These are phyloP conservation scores for Huntiella omanensis DNA, from an alignment of 2,329 filamentous ascomycete species.

Conservation along the genomic window DNA sequence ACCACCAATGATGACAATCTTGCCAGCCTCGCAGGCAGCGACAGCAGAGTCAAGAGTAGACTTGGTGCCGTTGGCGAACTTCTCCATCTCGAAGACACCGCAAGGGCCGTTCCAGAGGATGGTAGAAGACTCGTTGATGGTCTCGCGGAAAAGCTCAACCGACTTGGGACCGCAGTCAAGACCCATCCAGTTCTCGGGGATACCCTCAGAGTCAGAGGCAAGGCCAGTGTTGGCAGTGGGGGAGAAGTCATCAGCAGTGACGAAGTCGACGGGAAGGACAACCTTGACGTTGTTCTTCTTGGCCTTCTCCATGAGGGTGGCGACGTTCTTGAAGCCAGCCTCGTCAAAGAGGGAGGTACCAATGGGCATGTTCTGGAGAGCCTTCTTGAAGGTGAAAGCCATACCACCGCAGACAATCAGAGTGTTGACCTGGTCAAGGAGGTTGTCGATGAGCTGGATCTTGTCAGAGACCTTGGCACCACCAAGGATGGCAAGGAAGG, in stretches of 20 bases:
- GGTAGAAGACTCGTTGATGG: conserved; percentile 77
- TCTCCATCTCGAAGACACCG: conserved; percentile 93
- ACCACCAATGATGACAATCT: conserved; percentile 96
- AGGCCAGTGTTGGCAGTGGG: conserved; percentile 63
- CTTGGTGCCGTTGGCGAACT: conserved; percentile 86
- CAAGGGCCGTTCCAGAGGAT: conserved; percentile 98
- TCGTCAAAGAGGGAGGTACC: conserved; percentile 87
- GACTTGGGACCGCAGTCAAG: conserved; percentile 86
- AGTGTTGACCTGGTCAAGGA: conserved; percentile 93
- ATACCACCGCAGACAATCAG: conserved; percentile 93
- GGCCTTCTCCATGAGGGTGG: conserved; percentile 77
- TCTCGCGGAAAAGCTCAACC: conserved; percentile 69
- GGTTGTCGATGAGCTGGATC: conserved; percentile 98
- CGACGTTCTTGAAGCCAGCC: conserved; percentile 80
- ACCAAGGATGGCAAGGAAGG: conserved; percentile 96
- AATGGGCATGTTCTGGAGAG: conserved; percentile 76
- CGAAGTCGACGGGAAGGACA: conserved; percentile 83
- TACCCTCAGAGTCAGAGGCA: conserved; percentile 66
- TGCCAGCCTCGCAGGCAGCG: conserved; percentile 57
- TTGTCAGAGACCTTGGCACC: conserved; percentile 98
- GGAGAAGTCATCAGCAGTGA: conserved; percentile 89
- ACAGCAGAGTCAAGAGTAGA: conserved; percentile 78
- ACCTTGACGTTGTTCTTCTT: conserved; percentile 93
- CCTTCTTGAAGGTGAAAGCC: conserved; percentile 99
- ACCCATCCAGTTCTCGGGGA: conserved; percentile 95